phyloP scores from a whole-genome alignment of 2,329 filamentous ascomycete genomes.

The Niveomyces coronatus region DNA sequence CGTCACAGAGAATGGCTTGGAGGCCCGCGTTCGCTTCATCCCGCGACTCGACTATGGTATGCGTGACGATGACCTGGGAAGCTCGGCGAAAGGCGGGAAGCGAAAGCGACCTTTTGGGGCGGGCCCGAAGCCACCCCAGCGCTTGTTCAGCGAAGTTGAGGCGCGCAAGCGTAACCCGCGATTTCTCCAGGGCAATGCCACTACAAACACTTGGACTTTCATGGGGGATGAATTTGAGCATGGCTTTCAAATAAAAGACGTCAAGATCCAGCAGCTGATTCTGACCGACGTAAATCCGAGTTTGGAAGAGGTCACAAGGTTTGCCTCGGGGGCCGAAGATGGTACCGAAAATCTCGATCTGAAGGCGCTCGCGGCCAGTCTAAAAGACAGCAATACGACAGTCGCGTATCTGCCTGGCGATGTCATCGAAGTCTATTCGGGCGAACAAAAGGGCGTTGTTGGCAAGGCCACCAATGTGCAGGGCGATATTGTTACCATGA shows the following conservation, averaged over 20 bases:
- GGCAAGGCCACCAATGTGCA: slow-evolving; percentile 80
- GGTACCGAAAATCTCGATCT: slow-evolving; percentile 91
- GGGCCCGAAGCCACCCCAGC: slow-evolving; percentile 68
- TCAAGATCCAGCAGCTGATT: slow-evolving; percentile 78
- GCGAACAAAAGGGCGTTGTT: slow-evolving; percentile 85
- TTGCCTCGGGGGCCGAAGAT: slow-evolving; percentile 79
- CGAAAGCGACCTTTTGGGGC: slow-evolving; percentile 60
- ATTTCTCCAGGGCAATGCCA: slow-evolving; percentile 54
- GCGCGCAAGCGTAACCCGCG: slow-evolving; percentile 77
- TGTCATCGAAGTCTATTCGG: slow-evolving; percentile 91
- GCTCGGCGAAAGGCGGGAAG: slow-evolving; percentile 51
- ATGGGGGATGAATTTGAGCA: slow-evolving; percentile 84
- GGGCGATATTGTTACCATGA: slow-evolving; percentile 83
- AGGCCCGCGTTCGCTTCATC: slow-evolving; percentile 78
- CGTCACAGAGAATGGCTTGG: slow-evolving; percentile 84
- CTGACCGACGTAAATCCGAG: slow-evolving; percentile 87
- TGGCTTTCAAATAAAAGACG: slow-evolving; percentile 87
- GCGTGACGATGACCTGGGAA: slow-evolving; percentile 57
- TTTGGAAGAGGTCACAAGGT: slow-evolving; percentile 91
- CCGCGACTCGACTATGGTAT: slow-evolving; percentile 86
- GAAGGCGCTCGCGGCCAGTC: slow-evolving; percentile 76
- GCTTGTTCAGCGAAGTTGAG: slow-evolving; percentile 86
- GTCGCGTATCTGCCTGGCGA: slow-evolving; percentile 87
- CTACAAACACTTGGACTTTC: slow-evolving; percentile 74
- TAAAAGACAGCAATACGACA: slow-evolving; percentile 73